A percentile compares a stretch with the other conserved stretches of the same genome.
Evolutionary conservation across 768 basidiomycete species (phyloP).

Genomic region (Artomyces pyxidatus): DNA sequence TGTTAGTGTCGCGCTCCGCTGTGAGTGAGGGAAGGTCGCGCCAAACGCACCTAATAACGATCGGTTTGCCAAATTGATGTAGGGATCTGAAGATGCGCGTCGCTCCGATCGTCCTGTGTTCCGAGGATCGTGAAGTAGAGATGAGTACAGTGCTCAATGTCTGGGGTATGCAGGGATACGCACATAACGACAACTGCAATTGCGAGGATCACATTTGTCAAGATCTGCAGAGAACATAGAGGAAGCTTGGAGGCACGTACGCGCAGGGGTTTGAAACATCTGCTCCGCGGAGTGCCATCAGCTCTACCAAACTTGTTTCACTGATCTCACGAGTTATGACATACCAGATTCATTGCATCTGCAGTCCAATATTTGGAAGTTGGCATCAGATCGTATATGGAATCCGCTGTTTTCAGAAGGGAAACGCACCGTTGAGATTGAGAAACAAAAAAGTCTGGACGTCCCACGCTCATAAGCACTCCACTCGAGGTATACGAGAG

Average conservation of each 20-base stretch:
- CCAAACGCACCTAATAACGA: too few relatives aligned
- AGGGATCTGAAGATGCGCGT: slow-evolving; percentile 3
- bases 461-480: not conserved
- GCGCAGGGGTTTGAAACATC: slow-evolving; percentile 3
- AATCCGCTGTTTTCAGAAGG: not conserved
- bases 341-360: too few relatives aligned
- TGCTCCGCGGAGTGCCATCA: not conserved
- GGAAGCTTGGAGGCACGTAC: not conserved
- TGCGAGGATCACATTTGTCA: not conserved
- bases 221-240: not conserved
- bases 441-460: not conserved
- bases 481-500: too few relatives aligned
- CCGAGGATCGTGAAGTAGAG: not conserved
- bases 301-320: not conserved
- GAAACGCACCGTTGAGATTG: slow-evolving; percentile 3
- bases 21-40: not conserved
- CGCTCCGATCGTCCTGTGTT: not conserved
- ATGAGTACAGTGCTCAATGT: not conserved
- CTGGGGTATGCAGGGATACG: not conserved
- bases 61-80: not conserved
- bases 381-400: too few relatives aligned
- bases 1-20: not conserved
- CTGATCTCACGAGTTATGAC: too few relatives aligned
- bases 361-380: too few relatives aligned
- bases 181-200: not conserved